A percentile compares a stretch with the other conserved stretches of the same genome.
Evolutionary conservation across 2,329 filamentous ascomycete genomes (phyloP).

Genomic region (Aspergillus amoenus): DNA sequence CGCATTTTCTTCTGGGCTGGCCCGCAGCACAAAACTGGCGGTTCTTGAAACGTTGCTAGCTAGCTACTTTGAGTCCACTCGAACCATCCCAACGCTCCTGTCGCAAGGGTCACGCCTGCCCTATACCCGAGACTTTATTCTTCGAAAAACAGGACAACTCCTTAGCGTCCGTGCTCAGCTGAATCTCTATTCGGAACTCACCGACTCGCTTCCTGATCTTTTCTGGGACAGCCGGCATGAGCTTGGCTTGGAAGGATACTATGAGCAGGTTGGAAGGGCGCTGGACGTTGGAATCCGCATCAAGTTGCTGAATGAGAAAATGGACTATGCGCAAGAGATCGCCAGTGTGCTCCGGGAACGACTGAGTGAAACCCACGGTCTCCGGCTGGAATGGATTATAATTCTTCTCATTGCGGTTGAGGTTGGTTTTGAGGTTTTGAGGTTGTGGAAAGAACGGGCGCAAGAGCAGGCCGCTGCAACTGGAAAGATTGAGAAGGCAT

Average conservation of each 20-base stretch:
- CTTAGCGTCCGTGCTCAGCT: conserved; percentile 85
- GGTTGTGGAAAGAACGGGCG: conserved; percentile 65
- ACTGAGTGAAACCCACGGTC: conserved; percentile 84
- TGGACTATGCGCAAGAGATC: conserved; percentile 97
- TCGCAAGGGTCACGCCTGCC: conserved; percentile 64
- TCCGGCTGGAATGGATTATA: conserved; percentile 91
- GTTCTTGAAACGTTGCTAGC: conserved; percentile 81
- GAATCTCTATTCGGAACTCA: conserved; percentile 95
- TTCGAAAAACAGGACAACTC: conserved; percentile 91
- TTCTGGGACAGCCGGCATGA: conserved; percentile 95
- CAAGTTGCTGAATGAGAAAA: conserved; percentile 89
- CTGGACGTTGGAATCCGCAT: conserved; percentile 91
- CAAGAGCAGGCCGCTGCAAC: conserved; percentile 34
- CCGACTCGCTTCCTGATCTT: conserved; percentile 89
- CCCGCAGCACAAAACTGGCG: conserved; percentile 88
- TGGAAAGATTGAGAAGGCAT: neutral
- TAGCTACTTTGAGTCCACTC: conserved; percentile 83
- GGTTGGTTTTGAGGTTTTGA: conserved; percentile 79
- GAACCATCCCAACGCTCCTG: conserved; percentile 75
- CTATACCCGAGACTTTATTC: conserved; percentile 73
- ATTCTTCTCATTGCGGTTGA: conserved; percentile 91
- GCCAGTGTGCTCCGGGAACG: conserved; percentile 84
- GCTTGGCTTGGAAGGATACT: conserved; percentile 88
- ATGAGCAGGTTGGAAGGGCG: conserved; percentile 86
- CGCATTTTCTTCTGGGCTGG: conserved; percentile 91